Evolutionary conservation across 2,329 filamentous ascomycete species (phyloP), one percentile per base, ranked within the genome.

Genomic region (Trichoderma arundinaceum): DNA sequence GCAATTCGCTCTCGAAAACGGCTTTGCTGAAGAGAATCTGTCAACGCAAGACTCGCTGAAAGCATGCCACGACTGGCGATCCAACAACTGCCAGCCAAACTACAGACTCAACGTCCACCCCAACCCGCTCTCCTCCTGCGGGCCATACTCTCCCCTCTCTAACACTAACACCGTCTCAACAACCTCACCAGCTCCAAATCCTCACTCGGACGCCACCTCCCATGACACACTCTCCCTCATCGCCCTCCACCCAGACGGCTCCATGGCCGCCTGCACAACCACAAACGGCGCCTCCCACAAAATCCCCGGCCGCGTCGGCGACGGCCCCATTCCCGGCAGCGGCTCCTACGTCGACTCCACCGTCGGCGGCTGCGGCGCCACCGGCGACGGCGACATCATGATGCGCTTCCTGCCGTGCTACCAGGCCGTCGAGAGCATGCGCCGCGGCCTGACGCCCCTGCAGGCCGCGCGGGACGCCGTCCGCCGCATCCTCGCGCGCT

Each of bases 361-460:
- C 3, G 80, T 84, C 1, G 84, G 84, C 1, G 84, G 81, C 0
- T 86, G 84, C 68, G 84, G 84, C 7, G 83, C 84, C 1, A 86
- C 84, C 0, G 84, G 84, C 1, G 84, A 86, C 62, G 84, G 84
- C 0, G 84, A 86, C 69, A 73, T 86, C 66, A 85, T 86, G 83
- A 83, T 85, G 80, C 78, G 83, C 4, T 85, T 86, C 68, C 71
- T 86, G 28, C 84, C 84, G 0, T 86, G 84, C 70, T 86, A 86
- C 69, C 84, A 86, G 70, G 84, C 84, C 1, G 80, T 86, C 1
- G 84, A 86, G 75, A 85, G 76, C 66, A 66, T 86, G 72, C 76
- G 84, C 10, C 73, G 71, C 1, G 84, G 84, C 1, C 80, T 86
- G 79, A 73, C 73, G 0, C 82, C 84, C 0, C 74, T 71, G 4